These are phyloP conservation scores for Nephromyces sp. DNA, from an alignment of 169 alveolate species.

Conservation along the genomic window DNA sequence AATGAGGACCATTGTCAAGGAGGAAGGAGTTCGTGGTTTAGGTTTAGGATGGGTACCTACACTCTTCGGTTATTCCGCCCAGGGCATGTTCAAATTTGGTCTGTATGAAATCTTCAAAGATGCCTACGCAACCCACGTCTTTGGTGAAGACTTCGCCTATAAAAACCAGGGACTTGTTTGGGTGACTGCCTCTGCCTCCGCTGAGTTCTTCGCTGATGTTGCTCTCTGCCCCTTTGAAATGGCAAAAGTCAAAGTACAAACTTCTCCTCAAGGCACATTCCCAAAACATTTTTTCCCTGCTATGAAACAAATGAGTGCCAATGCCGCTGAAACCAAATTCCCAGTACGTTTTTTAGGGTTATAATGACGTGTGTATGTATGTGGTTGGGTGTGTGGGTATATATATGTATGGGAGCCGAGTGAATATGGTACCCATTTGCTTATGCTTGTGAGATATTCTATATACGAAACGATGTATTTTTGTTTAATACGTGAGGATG, in stretches of 20 bases:
- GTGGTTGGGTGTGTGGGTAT: not conserved
- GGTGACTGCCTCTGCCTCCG: constrained; percentile 93
- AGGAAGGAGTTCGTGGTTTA: constrained; percentile 82
- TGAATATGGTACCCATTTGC: not conserved
- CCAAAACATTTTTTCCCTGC: constrained; percentile 67
- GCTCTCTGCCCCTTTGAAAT: constrained; percentile 95
- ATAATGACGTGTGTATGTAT: not conserved
- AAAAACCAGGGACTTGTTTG: constrained; percentile 78
- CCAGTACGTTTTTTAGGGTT: constrained; percentile 42
- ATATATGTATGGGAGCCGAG: not conserved
- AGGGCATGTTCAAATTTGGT: constrained; percentile 96
- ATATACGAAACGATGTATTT: no score
- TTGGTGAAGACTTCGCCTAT: constrained; percentile 60
- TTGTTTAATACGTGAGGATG: no score
- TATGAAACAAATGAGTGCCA: constrained; percentile 54
- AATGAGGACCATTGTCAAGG: constrained; percentile 50
- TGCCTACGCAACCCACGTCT: constrained; percentile 62
- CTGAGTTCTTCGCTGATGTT: constrained; percentile 94
- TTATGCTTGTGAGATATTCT: not conserved
- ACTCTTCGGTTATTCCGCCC: constrained; percentile 87
- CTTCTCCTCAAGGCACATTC: constrained; percentile 66
- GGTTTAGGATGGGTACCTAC: constrained; percentile 96
- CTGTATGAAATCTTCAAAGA: constrained; percentile 94
- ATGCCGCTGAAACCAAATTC: constrained; percentile 62
- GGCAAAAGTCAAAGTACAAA: constrained; percentile 88